phyloP scores from a whole-genome alignment of 2,329 filamentous ascomycete species.

The Neofusicoccum sp. region DNA sequence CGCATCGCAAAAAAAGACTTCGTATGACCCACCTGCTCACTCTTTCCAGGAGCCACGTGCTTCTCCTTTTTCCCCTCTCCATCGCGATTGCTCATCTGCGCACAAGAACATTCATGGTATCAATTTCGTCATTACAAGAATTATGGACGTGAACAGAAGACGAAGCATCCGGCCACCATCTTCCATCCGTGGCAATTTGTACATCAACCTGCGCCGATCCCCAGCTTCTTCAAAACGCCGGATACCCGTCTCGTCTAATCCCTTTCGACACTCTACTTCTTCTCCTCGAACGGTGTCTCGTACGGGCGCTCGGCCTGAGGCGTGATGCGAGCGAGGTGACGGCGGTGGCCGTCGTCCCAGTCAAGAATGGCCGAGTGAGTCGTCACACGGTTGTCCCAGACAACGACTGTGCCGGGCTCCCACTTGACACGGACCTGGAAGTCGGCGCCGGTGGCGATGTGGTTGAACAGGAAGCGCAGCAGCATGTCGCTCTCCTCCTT shows the following conservation, averaged over 20 bases:
- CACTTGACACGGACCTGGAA: conserved; percentile 75
- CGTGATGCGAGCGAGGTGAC: conserved; percentile 78
- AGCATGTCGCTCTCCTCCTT: conserved; percentile 80
- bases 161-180: neutral
- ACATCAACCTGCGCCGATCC: neutral
- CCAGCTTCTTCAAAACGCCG: neutral
- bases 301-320: conserved; percentile 76
- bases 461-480: conserved; percentile 74
- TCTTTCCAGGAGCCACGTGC: too few relatives aligned
- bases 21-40: too few relatives aligned
- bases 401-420: conserved; percentile 75
- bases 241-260: neutral
- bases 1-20: too few relatives aligned
- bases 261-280: neutral
- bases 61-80: too few relatives aligned
- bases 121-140: neutral
- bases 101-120: too few relatives aligned
- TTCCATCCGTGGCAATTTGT: neutral
- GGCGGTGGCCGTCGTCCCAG: conserved; percentile 74
- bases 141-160: neutral
- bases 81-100: too few relatives aligned
- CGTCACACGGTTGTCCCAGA: conserved; percentile 83
- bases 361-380: conserved; percentile 77
- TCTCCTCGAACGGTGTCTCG: conserved; percentile 57
- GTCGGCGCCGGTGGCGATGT: conserved; percentile 69